Conservation (phyloP, 1,284 basidiomycete species). For the Pterula multifida region DNA sequence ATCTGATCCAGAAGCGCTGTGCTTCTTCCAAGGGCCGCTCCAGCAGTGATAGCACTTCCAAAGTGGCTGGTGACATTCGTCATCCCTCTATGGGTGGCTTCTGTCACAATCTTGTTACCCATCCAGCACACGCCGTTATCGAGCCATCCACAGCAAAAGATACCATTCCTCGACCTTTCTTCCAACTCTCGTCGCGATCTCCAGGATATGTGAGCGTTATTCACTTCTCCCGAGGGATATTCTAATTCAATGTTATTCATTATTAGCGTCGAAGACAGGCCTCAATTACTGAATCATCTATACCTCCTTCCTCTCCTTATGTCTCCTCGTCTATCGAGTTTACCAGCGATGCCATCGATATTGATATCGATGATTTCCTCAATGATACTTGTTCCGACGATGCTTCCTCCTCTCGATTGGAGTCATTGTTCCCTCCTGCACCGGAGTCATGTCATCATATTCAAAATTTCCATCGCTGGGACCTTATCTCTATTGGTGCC, state of each 20-base stretch:
- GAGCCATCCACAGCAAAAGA: not conserved
- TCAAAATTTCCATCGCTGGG: constrained; percentile 48
- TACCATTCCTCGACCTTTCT: not conserved
- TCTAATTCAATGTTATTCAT: not conserved
- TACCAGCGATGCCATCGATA: constrained; percentile 27
- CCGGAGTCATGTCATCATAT: constrained; percentile 19
- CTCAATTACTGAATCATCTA: constrained; percentile 15
- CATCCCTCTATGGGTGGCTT: constrained; percentile 1
- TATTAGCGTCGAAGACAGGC: not conserved
- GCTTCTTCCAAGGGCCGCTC: constrained; percentile 28
- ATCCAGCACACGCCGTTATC: not conserved
- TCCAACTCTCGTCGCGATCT: not conserved
- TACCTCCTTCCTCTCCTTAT: constrained; percentile 20
- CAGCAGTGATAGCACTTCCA: constrained; percentile 54
- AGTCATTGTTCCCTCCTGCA: constrained; percentile 18
- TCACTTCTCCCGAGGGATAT: constrained; percentile 11
- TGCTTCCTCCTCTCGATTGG: constrained; percentile 25
- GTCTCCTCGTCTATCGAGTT: constrained; percentile 23
- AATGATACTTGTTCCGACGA: constrained; percentile 54
- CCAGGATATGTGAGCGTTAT: constrained; percentile 12
- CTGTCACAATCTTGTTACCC: not conserved
- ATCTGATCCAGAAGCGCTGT: constrained; percentile 26
- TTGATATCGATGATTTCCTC: constrained; percentile 67
- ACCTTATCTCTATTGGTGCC: constrained; percentile 58
- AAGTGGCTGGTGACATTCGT: constrained; percentile 11